Percentiles rank a stretch among this genome's conserved stretches.
These are phyloP conservation scores for Metarhizium album DNA, from an alignment of 2,329 filamentous ascomycete species.

Conservation along the genomic window DNA sequence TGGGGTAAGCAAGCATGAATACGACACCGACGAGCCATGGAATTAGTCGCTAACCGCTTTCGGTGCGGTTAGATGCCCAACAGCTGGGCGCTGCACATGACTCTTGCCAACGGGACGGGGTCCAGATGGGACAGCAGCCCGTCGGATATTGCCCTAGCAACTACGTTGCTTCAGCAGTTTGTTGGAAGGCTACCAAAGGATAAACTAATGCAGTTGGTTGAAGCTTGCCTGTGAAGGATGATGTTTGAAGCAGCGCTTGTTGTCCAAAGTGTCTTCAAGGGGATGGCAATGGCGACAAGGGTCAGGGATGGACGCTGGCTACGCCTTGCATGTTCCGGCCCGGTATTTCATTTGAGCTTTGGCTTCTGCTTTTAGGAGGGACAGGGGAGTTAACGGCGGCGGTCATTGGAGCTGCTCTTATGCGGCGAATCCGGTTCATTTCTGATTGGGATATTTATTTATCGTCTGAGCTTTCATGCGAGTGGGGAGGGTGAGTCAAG, in stretches of 20 bases:
- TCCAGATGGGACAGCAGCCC: constrained; percentile 12
- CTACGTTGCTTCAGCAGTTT: constrained; percentile 15
- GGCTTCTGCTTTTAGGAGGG: not conserved
- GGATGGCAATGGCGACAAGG: not conserved
- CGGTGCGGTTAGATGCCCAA: constrained; percentile 13
- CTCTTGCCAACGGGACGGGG: constrained; percentile 11
- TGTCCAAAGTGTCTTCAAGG: no score
- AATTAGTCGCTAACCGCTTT: not conserved
- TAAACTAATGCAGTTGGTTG: constrained; percentile 15
- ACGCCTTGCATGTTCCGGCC: not conserved
- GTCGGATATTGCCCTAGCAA: constrained; percentile 16
- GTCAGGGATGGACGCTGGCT: no score
- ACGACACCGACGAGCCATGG: not conserved
- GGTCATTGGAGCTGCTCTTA: not conserved
- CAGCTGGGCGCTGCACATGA: constrained; percentile 17
- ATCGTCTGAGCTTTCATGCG: not conserved
- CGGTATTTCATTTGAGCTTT: not conserved
- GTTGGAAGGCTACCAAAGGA: constrained; percentile 15
- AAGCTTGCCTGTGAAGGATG: constrained; percentile 13
- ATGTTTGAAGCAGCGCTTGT: not conserved
- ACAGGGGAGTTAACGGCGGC: not conserved
- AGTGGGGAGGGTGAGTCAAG: not conserved
- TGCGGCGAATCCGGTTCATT: not conserved
- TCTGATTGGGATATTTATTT: not conserved
- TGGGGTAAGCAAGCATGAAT: constrained; percentile 11